Base-by-base conservation (phyloP, 306 rosid genomes). In the Quercus agrifolia region DNA sequence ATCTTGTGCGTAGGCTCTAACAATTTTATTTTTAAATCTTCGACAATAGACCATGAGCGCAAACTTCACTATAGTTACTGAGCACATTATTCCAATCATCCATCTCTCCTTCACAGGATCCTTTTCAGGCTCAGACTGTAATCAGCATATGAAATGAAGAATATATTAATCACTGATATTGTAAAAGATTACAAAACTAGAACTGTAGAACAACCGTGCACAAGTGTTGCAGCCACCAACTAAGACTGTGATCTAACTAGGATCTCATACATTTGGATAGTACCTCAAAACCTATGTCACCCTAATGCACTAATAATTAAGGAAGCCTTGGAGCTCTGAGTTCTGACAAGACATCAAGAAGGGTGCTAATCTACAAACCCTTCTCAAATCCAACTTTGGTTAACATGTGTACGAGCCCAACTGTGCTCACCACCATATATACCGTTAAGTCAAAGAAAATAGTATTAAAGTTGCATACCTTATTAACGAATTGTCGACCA, bases 1-100 rank as follows among this genome's bases (percentile, higher is more conserved):
- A 58, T 91, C 97, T 79, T 91, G 96, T 14, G 94, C 97, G 74
- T 91, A 92, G 15, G 94, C 87, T 81, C 84, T 85, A 4, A 92
- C 88, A 9, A 92, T 92, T 76, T 91, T 91, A 23, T 92, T 92
- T 27, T 88, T 79, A 7, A 49, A 91, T 71, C 91, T 78, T 76
- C 92, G 83, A 76, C 97, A 92, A 73, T 88, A 92, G 23, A 91
- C 28, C 97, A 92, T 92, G 33, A 90, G 96, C 62, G 81, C 2
- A 79, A 92, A 87, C 87, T 92, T 91, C 88, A 91, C 94, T 2
- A 89, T 62, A 1, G 96, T 92, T 72, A 92, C 97, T 3, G 55
- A 27, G 20, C 67, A 87, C 96, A 90, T 92, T 64, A 92, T 92
- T 23, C 84, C 93, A 1, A 92, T 87, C 88, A 77, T 89, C 97